Conservation (phyloP, 176 grass and related monocot species). For the Neostapfia colusana region DNA sequence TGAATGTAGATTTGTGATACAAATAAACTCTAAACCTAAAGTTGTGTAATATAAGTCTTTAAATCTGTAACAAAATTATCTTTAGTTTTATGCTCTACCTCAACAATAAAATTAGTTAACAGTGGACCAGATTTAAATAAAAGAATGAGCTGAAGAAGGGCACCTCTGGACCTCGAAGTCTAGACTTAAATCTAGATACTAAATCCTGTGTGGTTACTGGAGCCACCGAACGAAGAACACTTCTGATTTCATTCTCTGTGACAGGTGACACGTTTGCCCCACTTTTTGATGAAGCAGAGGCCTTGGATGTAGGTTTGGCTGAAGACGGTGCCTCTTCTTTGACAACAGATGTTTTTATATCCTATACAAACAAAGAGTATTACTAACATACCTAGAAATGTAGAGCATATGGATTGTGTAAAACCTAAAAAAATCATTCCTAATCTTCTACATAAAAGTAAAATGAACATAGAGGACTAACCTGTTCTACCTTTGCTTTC, state of each 20-base stretch:
- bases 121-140: background rate
- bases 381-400: background rate
- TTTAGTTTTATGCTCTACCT: background rate
- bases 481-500: constrained; percentile 76
- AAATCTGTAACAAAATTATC: too few species aligned
- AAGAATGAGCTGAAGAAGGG: background rate
- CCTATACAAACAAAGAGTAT: constrained; percentile 41
- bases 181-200: constrained; percentile 90
- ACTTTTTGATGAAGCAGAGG: constrained; percentile 43
- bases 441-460: background rate
- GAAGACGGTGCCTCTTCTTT: constrained; percentile 61
- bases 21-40: too few species aligned
- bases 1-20: too few species aligned
- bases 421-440: background rate
- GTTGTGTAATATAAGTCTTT: too few species aligned
- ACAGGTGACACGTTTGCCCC: constrained; percentile 56
- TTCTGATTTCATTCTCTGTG: constrained; percentile 92
- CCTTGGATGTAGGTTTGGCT: constrained; percentile 55
- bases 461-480: constrained; percentile 48
- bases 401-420: background rate
- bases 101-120: background rate
- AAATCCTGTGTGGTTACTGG: constrained; percentile 87
- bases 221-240: constrained; percentile 72
- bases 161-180: constrained; percentile 82
- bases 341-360: constrained; percentile 46